A percentile compares a stretch with the other conserved stretches of the same genome.
These are phyloP conservation scores for bread wheat (Triticum aestivum) DNA, from an alignment of 176 grass and related monocot genomes.

Conservation along the genomic window DNA sequence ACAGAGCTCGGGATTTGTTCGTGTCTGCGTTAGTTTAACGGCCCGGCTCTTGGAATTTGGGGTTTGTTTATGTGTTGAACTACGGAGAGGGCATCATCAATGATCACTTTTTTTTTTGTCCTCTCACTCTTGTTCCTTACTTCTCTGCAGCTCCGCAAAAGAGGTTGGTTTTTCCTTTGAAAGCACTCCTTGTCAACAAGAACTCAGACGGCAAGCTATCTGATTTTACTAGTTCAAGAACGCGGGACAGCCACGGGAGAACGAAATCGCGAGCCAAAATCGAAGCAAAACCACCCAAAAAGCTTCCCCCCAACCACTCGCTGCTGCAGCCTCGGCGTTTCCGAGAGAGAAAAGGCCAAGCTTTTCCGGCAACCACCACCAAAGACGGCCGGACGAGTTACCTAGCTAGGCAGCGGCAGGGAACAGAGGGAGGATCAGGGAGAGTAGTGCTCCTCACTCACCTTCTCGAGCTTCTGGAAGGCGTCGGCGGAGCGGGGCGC, in stretches of 20 bases:
- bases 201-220: not conserved
- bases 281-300: not conserved
- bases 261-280: constrained; percentile 10
- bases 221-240: too few relatives aligned
- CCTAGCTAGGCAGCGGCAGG: not conserved
- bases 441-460: not conserved
- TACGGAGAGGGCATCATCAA: not conserved
- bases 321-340: not conserved
- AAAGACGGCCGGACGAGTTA: not conserved
- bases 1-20: constrained; percentile 25
- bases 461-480: constrained; percentile 93
- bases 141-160: not conserved
- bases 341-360: not conserved
- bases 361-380: constrained; percentile 7
- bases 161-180: not conserved
- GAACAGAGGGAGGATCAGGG: too few relatives aligned
- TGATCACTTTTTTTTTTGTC: not conserved
- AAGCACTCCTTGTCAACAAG: not conserved
- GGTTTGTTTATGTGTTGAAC: constrained; percentile 41
- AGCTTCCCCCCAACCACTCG: not conserved
- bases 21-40: constrained; percentile 17
- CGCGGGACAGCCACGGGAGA: not conserved
- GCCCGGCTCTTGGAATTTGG: constrained; percentile 3
- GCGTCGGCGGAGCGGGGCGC: constrained; percentile 78
- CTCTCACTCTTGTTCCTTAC: constrained; percentile 8